Conservation (phyloP, 352 stramenopile genomes). For the Globisporangium lucens region DNA sequence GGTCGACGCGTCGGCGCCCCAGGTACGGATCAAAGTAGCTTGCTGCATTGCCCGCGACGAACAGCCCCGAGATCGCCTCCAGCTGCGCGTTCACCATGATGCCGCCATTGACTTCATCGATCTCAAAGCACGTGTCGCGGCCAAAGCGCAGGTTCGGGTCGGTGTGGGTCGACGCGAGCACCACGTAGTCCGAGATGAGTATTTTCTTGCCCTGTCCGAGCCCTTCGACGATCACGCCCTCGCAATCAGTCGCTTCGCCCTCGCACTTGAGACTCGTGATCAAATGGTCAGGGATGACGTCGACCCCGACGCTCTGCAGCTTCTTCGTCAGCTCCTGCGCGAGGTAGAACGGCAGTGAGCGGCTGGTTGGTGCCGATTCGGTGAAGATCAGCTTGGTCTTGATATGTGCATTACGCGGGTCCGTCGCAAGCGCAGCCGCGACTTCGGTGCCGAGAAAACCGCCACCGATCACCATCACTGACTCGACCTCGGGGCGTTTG, state of each 20-base stretch:
- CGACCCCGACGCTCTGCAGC: constrained; percentile 57
- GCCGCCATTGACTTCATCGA: constrained; percentile 84
- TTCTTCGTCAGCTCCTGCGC: constrained; percentile 58
- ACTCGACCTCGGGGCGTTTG: constrained; percentile 41
- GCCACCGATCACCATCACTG: constrained; percentile 83
- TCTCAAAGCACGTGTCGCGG: constrained; percentile 65
- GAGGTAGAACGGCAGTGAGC: constrained; percentile 86
- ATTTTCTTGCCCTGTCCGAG: constrained; percentile 66
- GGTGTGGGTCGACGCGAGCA: constrained; percentile 91
- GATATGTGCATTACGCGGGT: constrained; percentile 46
- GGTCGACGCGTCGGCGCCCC: constrained; percentile 82
- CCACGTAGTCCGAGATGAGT: constrained; percentile 86
- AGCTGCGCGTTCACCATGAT: constrained; percentile 90
- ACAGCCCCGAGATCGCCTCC: constrained; percentile 87
- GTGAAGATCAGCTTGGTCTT: constrained; percentile 57
- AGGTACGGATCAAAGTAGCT: constrained; percentile 90
- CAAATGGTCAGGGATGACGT: constrained; percentile 62
- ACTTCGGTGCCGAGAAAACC: constrained; percentile 91
- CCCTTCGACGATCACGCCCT: constrained; percentile 50
- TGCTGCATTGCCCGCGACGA: constrained; percentile 86
- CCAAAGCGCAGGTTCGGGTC: constrained; percentile 78
- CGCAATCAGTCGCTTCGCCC: constrained; percentile 33
- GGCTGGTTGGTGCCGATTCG: constrained; percentile 40
- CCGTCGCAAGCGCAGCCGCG: constrained; percentile 63
- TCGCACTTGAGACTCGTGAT: constrained; percentile 76